Evolutionary conservation across 306 rosid species (phyloP).

Genomic region (Lathyrus oleraceus): DNA sequence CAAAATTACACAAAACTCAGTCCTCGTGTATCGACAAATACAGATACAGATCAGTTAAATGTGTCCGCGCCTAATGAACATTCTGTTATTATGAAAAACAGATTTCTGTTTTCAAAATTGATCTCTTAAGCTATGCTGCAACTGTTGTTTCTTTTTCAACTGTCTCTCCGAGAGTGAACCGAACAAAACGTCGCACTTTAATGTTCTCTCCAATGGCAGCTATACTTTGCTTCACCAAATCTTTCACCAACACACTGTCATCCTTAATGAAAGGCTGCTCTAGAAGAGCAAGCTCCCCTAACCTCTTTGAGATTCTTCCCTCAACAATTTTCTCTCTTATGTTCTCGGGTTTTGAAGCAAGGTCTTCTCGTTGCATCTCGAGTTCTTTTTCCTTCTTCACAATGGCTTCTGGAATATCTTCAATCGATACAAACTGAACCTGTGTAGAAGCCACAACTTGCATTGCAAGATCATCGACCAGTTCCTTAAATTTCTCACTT

Average conservation of each 20-base stretch:
- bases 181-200: slow-evolving; percentile 79
- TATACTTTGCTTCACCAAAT: slow-evolving; percentile 92
- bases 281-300: slow-evolving; percentile 86
- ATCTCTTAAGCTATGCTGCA: slow-evolving; percentile 39
- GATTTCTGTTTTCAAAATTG: slow-evolving; percentile 40
- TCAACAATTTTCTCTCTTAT: slow-evolving; percentile 92
- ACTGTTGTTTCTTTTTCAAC: slow-evolving; percentile 40
- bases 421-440: slow-evolving; percentile 76
- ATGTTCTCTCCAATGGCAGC: slow-evolving; percentile 98
- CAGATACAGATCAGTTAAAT: slow-evolving; percentile 45
- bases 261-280: slow-evolving; percentile 95
- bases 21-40: slow-evolving; percentile 45
- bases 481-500: slow-evolving; percentile 80
- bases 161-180: slow-evolving; percentile 85
- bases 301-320: slow-evolving; percentile 93
- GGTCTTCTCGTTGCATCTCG: slow-evolving; percentile 95
- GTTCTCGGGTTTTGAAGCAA: slow-evolving; percentile 81
- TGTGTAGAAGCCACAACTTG: slow-evolving; percentile 89
- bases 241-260: slow-evolving; percentile 80
- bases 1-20: slow-evolving; percentile 42
- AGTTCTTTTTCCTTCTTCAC: slow-evolving; percentile 69
- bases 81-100: slow-evolving; percentile 40
- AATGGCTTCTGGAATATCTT: slow-evolving; percentile 70
- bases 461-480: slow-evolving; percentile 95
- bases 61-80: slow-evolving; percentile 41